Base-by-base conservation (phyloP, 2,329 filamentous ascomycete species). In the Colletotrichum sp. region DNA sequence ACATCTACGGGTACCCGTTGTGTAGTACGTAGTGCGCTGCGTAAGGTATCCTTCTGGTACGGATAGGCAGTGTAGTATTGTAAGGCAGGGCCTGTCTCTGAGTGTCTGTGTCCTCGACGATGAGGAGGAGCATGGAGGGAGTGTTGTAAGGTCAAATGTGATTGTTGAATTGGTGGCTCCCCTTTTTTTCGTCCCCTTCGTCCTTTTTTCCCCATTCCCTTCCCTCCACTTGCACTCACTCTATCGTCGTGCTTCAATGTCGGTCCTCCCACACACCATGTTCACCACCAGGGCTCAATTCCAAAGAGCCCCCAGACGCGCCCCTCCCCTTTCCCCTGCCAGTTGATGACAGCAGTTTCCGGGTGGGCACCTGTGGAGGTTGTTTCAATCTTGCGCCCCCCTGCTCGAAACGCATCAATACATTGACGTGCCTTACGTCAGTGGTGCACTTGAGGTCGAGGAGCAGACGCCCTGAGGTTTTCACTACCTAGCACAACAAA, bases 351-450 rank as follows among this genome's bases (percentile, higher is more conserved):
- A 75, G 61, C 71, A 71, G 71, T 39, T 36, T 65, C 52, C 61
- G 61, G 74, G 66, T 76, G 63, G 60, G 30, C 67, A 43, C 61
- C n/a, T 66, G 66, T 76, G 71, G 74, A 70, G 66, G 74, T 75
- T 76, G 74, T 76, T 76, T 76, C 74, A 76, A 76, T 71, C 67
- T 70, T 52, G 76, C 43, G 18, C 34, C 55, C 64, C 73, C 75
- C 68, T 77, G 75, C 75, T 77, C 75, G 72, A 77, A 77, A 77
- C 75, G 75, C 72, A 77, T 55, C 74, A 70, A 63, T 60, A 76
- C 75, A 64, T 57, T 61, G 66, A 72, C 52, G 57, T 76, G 48
- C 68, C 76, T 74, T 77, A 77, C 76, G 76, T 77, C 76, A 77
- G 74, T 77, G 76, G 69, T 72, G 61, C 55, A 61, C 16, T 48